Evolutionary conservation across 2,329 filamentous ascomycete species (phyloP), one percentile per base, ranked within the genome.

Genomic region (Penicillium sp.): DNA sequence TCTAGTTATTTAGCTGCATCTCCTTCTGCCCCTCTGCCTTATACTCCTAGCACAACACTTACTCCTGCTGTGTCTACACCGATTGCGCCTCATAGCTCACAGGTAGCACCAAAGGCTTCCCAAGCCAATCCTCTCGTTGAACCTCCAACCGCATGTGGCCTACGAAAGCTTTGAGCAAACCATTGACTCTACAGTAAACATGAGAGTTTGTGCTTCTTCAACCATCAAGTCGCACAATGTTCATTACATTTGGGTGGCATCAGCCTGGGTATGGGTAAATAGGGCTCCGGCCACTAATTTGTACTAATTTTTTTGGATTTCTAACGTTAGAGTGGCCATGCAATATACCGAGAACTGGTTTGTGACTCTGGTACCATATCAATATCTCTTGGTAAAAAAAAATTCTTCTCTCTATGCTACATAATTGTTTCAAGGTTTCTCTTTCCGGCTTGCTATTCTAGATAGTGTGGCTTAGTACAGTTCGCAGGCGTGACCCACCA

Each of bases 401-500:
- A 31, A 45, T 31, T n/a, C n/a, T 3, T 15, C 10, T 35, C 17
- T 20, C 17, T 12, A 35, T 34, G n/a, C 4, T 14, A 17, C 20
- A 20, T n/a, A 11, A 3, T 14, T n/a, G 41, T 7, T 17, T 5
- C n/a, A n/a, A n/a, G 20, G 8, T 34, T 41, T 49, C 47, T 20
- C 3, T 52, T 52, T 52, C 49, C 37, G 20, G 35, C 20, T 2
- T n/a, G 14, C 6, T 6, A 22, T 39, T 22, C 17, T 39, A 38
- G 34, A 52, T n/a, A 52, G 37, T 17, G 42, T n/a, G 22, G 25
- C 6, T 28, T 10, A 7, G n/a, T 28, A 47, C 41, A 57, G 57
- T 50, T 57, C 58, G 58, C 53, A 22, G 34, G 48, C 42, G 41
- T 20, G 59, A 58, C 57, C 61, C 59, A 57, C 56, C 34, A 35